Base-by-base conservation (phyloP, 805 yeast species). In the Ogataea pilisensis region DNA sequence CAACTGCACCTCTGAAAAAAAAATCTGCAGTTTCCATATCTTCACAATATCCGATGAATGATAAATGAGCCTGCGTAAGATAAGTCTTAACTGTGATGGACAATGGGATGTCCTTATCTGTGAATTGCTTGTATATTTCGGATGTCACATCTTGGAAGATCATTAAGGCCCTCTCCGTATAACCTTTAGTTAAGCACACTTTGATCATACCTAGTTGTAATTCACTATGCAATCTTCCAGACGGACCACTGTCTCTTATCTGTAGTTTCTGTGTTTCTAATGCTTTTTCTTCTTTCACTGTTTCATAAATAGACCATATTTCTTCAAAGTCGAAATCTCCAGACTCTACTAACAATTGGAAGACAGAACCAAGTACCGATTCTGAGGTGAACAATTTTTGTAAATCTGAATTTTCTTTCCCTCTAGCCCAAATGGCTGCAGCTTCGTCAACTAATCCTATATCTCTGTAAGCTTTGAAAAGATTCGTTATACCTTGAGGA, bases 11-110 rank as follows among this genome's bases (percentile, higher is more conserved):
- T 50, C 80, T 80, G 57, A 83, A 85, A 57, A 86, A 87, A 28
- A 78, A 75, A 53, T 75, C 75, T 2, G 95, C 85, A 34, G 88
- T 80, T 32, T 70, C 67, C 42, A 82, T 66, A 57, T 86, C 89
- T 52, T 73, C 72, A 61, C 88, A 83, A 49, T 76, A 78, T 34
- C 93, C 93, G 55, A 87, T 79, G 52, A 87, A 86, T 4, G 82
- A 70, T 45, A 85, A 70, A 66, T 87, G 95, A 34, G 86, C 82
- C 55, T 82, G 85, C 18, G 83, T 74, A 60, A 85, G 65, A 26
- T 82, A 74, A 33, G 78, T 71, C 35, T 45, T 50, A 67, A 64
- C 57, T 63, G 66, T 53, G 11, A 49, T 44, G n/a, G 63, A 51
- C 17, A 61, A 60, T 4, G 38, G 37, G 9, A 4, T n/a, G 12